Base-by-base conservation (phyloP, 2,329 filamentous ascomycete genomes). In the Aschersonia sp. region DNA sequence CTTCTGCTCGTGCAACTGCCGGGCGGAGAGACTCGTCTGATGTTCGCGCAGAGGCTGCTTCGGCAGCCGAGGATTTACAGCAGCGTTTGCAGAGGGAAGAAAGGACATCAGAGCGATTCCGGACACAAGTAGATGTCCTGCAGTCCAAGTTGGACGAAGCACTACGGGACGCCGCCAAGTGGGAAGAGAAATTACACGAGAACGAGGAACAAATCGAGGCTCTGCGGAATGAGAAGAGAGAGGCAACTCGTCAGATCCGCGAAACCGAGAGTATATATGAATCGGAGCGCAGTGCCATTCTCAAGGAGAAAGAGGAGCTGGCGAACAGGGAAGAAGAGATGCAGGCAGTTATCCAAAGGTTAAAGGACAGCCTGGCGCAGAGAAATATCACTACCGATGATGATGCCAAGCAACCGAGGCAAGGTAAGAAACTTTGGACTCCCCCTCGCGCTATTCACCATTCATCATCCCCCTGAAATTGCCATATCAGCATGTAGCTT, bases 261-360 rank as follows among this genome's bases (percentile, higher is more conserved):
- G 92, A 98, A 63, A 82, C 96, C 69, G 89, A 96, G 65, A 81
- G 82, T 53, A 89, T 94, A 54, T 94, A 95, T 63, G 91, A 97
- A 64, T 81, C 85, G 43, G 92, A 98, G 67, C 80, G 88, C 53
- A 86, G 83, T 59, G 80, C 86, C 48, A 85, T 91, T 68, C 80
- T 87, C 59, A 88, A 89, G 66, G 91, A 97, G 64, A 92, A 94
- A 69, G 89, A 96, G 54, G 87, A 94, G 56, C 84, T 89, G 65
- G 73, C 77, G 48, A 84, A 83, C 56, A 77, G 83, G 49, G 89
- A 96, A 61, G 89, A 95, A 60, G 89, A 95, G 64, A 82, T 97
- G 76, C 87, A 94, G 65, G 73, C 78, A 50, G 84, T 91, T 48
- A 92, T 97, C 59, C 88, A 94, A 67, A 77, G 91, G 48, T 71